Evolutionary conservation across 75 land plant species (phyloP).

Genomic region (Pinus albicaulis): DNA sequence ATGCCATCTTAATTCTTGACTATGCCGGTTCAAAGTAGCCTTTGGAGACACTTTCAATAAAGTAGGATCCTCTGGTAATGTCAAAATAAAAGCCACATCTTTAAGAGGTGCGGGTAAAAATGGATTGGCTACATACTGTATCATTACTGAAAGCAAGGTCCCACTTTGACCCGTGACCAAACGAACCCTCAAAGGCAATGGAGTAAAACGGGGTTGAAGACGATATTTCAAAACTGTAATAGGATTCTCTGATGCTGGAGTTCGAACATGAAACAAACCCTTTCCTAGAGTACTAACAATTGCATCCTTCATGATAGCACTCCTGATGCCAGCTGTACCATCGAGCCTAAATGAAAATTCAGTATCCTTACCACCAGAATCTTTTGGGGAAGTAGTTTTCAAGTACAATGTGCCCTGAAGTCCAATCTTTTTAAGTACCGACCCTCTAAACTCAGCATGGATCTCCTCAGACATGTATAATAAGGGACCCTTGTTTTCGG

Average conservation of each 20-base stretch:
- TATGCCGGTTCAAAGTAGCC: conserved; percentile 63
- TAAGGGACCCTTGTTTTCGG: conserved; percentile 65
- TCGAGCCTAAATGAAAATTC: conserved; percentile 86
- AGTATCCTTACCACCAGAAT: conserved; percentile 54
- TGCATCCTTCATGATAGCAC: conserved; percentile 54
- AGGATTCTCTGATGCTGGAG: conserved; percentile 66
- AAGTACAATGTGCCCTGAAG: conserved; percentile 67
- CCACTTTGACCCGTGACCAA: conserved; percentile 62
- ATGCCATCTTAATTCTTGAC: conserved; percentile 76
- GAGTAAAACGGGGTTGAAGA: conserved; percentile 74
- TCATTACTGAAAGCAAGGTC: conserved; percentile 72
- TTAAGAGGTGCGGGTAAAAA: conserved; percentile 52
- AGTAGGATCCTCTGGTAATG: conserved; percentile 69
- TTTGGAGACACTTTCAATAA: conserved; percentile 82
- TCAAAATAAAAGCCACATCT: conserved; percentile 70
- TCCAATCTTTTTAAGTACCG: conserved; percentile 60
- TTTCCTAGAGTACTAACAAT: conserved; percentile 73
- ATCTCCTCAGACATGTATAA: conserved; percentile 76
- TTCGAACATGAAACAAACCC: conserved; percentile 85
- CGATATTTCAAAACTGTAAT: conserved; percentile 80
- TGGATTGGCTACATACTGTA: conserved; percentile 91
- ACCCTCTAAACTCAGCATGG: conserved; percentile 79
- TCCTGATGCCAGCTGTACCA: conserved; percentile 61
- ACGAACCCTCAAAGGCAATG: conserved; percentile 77
- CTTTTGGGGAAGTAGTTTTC: conserved; percentile 52